Evolutionary conservation across 352 stramenopile genomes (phyloP), one percentile per base, ranked within the genome.

Genomic region (Pythium inflatum): DNA sequence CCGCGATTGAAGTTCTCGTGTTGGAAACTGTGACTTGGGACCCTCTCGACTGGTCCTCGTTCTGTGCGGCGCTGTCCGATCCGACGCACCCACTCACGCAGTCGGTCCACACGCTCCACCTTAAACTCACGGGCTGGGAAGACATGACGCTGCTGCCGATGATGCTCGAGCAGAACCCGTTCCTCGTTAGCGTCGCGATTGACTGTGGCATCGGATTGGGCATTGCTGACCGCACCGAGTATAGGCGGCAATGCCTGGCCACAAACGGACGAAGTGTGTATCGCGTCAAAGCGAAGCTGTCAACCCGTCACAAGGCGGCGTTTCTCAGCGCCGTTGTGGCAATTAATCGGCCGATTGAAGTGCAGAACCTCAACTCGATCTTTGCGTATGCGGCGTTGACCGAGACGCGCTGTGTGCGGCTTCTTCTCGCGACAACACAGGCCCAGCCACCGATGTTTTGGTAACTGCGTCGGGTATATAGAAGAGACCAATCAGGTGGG

Each of bases 51-150:
- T 58, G 50, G 50, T 25, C 50, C 9, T 8, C 14, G 30, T 58
- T 58, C 30, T 24, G 14, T 20, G 50, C 27, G 6, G 50, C 28
- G 33, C 31, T 59, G 13, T 18, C 31, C 16, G 51, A 59, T 20
- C 20, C 16, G 30, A 30, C 31, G 16, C 51, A 59, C 33, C 51
- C 33, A 8, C 51, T 59, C 18, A 31, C 51, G 16, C 51, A 59
- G 22, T 59, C 51, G 33, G 3, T 59, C 18, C 33, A 59, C 33
- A 59, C 51, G 31, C 22, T 59, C 13, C 51, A 59, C 33, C 31
- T 59, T 18, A 43, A 59, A 24, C 31, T 59, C 12, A 46, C 30
- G 12, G 51, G 31, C n/a, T 59, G 30, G 30, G 51, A 59, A 24
- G 22, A 43, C 18, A 22, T 46, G 14, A 12, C n/a, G n/a, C 27